Base-by-base conservation (phyloP, 441 rosid genomes). In the Populus hybrid region DNA sequence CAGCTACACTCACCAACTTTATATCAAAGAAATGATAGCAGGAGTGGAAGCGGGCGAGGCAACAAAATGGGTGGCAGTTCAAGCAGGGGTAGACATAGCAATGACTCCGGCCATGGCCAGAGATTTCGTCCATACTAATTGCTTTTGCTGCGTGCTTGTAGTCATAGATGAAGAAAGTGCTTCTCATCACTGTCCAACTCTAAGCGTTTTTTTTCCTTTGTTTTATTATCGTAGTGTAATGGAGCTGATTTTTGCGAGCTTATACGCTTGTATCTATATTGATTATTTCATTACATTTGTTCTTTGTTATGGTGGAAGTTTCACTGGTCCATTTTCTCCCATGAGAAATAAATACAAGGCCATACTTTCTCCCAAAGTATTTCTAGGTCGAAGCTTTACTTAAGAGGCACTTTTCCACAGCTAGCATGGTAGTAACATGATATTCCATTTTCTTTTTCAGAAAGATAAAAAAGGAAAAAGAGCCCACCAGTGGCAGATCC, bases 61-160 rank as follows among this genome's bases (percentile, higher is more conserved):
- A 77, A 50, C 83, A 83, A 73, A 74, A 74, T 80, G 32, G 81
- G 81, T 59, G 80, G 86, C 73, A 71, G 83, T 81, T 84, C 84
- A 65, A 78, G 73, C 76, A 80, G 86, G 83, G 88, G 85, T 66
- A 89, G 81, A 80, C 82, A 86, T 57, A 74, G 77, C 67, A 75
- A 35, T 23, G 89, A 85, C 30, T 71, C 83, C 26, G 75, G 84
- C 76, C 86, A 78, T 23, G 86, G 92, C 57, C 86, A 80, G 70
- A 84, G 89, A 54, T 87, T 85, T 79, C 87, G 79, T 18, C 90
- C 92, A 0, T 89, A 89, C 73, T 89, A 80, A 67, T 73, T 38
- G 67, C 57, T 30, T 46, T 6, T 26, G 3, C 66, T 9, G 7
- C 50, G 73, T 42, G 74, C 73, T 71, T 42, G 66, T 1, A 71